Evolutionary conservation across 352 stramenopile species (phyloP), one percentile per base, ranked within the genome.

Genomic region (Globisporangium cylindrosporum): DNA sequence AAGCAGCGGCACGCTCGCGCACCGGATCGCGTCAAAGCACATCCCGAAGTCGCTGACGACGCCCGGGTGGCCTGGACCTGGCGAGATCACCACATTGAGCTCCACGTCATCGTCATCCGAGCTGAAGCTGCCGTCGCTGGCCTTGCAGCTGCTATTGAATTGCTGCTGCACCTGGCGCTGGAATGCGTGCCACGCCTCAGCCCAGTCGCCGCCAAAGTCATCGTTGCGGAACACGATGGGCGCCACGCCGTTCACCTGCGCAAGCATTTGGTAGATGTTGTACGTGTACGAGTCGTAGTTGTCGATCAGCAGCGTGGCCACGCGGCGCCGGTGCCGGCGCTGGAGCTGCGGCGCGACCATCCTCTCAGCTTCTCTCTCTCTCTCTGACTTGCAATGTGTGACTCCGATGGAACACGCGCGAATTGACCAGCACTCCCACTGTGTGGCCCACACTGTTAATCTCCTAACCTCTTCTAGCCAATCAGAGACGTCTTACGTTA

Each of bases 251-350:
- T 97, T 98, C 59, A 98, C 82, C 62, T 97, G 86, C 46, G 93
- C 89, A 67, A 99, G 70, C 80, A 98, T 97, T 75, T 99, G 93
- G 73, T 92, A 98, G 69, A 96, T 82, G 83, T 99, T 99, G 85
- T 98, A 99, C 55, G 97, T 99, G 79, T 99, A 99, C 64, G 93
- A 98, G 85, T 99, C 97, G 69, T 99, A 98, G 80, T 99, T 98
- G 85, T 99, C 97, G 66, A 99, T 95, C 12, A 99, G 86, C 53
- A 99, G 77, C 60, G 88, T 88, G 14, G 67, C 70, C 48, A 92
- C 84, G 38, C 64, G 76, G 49, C 70, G 73, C 32, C 34, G 15
- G 12, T 14, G 6, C 34, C 27, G 24, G n/a, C 14, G 49, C 53
- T 29, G 51, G 20, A 54, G 62, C 66, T 67, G 73, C 77, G 67